A percentile compares a stretch with the other conserved stretches of the same genome.
Conservation (phyloP, 1,139 yeast species). For the Kazachstania sp. region DNA sequence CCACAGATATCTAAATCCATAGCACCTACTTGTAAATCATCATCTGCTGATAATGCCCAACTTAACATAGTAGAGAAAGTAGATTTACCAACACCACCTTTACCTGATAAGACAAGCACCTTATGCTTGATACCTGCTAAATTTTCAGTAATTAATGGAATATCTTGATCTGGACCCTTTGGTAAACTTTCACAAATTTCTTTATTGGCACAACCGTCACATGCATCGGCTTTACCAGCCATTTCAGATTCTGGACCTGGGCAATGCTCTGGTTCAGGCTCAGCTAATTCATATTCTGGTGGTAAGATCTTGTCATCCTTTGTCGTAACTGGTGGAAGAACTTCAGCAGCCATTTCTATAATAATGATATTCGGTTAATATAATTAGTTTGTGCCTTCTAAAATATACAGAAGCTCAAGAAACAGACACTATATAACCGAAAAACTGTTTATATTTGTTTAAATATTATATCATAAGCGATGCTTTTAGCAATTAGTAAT, state of each 20-base stretch:
- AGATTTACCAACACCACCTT: slow-evolving; percentile 98
- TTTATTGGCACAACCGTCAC: slow-evolving; percentile 94
- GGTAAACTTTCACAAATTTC: slow-evolving; percentile 81
- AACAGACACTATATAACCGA: neutral
- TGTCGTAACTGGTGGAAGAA: slow-evolving; percentile 5
- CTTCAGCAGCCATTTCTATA: slow-evolving; percentile 16
- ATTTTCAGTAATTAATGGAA: slow-evolving; percentile 66
- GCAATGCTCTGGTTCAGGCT: slow-evolving; percentile 87
- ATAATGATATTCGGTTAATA: neutral
- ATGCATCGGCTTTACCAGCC: slow-evolving; percentile 93
- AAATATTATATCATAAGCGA: neutral
- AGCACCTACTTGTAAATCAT: slow-evolving; percentile 81
- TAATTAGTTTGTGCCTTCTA: neutral
- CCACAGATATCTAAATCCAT: slow-evolving; percentile 98
- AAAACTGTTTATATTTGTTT: neutral
- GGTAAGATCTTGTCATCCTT: slow-evolving; percentile 16
- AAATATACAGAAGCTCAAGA: too few species aligned
- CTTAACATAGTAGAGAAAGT: slow-evolving; percentile 91
- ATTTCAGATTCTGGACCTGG: slow-evolving; percentile 94
- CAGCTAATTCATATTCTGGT: slow-evolving; percentile 27
- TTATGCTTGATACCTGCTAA: slow-evolving; percentile 69
- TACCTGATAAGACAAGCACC: slow-evolving; percentile 80
- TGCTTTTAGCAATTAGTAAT: neutral
- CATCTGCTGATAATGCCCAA: slow-evolving; percentile 93
- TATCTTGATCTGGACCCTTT: slow-evolving; percentile 93